Percentiles rank a stretch among this genome's conserved stretches.
These are phyloP conservation scores for Tephrocybe sp. DNA, from an alignment of 768 basidiomycete genomes.

Conservation along the genomic window DNA sequence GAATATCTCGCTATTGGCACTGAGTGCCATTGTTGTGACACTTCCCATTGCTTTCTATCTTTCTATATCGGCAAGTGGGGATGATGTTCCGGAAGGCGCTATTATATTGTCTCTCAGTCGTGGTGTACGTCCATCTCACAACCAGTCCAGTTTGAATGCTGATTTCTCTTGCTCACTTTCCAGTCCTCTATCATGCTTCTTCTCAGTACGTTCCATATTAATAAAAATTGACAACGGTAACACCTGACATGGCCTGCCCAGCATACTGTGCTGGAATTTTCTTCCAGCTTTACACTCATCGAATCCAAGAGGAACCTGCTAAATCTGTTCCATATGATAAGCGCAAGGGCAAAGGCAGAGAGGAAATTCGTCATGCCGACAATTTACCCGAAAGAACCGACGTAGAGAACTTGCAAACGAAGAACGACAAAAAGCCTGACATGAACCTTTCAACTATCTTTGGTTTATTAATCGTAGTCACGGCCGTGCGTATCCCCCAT, in stretches of 20 bases:
- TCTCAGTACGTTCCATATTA: slow-evolving; percentile 56
- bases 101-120: slow-evolving; percentile 70
- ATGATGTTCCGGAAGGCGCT: slow-evolving; percentile 26
- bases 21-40: slow-evolving; percentile 79
- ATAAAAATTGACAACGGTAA: slow-evolving; percentile 26
- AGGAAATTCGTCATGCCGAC: no score
- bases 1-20: slow-evolving; percentile 72
- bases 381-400: no score
- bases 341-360: no score
- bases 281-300: slow-evolving; percentile 81
- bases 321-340: no score
- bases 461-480: slow-evolving; percentile 54
- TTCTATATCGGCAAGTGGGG: slow-evolving; percentile 33
- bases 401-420: no score
- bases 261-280: slow-evolving; percentile 76
- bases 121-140: slow-evolving; percentile 53
- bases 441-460: slow-evolving; percentile 57
- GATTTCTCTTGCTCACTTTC: not conserved
- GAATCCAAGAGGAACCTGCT: no score
- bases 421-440: slow-evolving; percentile 49
- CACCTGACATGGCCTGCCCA: slow-evolving; percentile 41
- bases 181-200: slow-evolving; percentile 78
- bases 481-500: slow-evolving; percentile 48
- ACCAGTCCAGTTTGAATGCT: no score
- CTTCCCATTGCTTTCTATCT: slow-evolving; percentile 82